phyloP scores from a whole-genome alignment of 495 filamentous ascomycete species.

The Cudoniella acicularis region DNA sequence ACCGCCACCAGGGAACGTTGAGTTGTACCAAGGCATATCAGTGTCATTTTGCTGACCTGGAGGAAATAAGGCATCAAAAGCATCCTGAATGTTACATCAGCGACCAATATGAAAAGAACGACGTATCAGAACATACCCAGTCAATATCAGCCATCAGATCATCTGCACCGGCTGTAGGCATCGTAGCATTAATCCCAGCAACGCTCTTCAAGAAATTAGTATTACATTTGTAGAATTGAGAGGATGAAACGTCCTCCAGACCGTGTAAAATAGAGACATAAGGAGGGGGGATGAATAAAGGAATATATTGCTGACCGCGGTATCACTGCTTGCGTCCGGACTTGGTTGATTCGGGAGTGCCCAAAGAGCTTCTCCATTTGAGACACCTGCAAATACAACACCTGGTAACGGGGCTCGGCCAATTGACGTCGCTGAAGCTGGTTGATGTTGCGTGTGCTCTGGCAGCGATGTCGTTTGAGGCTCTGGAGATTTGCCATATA shows the following conservation, averaged over 20 bases:
- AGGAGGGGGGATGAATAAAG: no score
- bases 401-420: neutral
- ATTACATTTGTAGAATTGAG: no score
- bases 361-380: constrained; percentile 21
- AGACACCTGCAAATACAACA: constrained; percentile 10
- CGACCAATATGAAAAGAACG: neutral
- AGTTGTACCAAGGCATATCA: constrained; percentile 1
- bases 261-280: no score
- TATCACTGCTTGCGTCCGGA: constrained; percentile 22
- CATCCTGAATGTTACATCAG: constrained; percentile 16
- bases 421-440: neutral
- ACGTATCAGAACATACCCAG: constrained; percentile 21
- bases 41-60: constrained; percentile 16
- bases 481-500: constrained; percentile 3
- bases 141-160: constrained; percentile 28
- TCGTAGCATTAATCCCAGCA: neutral
- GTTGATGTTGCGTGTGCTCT: neutral
- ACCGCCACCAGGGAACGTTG: neutral
- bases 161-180: neutral
- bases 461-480: no score
- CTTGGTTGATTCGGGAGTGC: constrained; percentile 20
- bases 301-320: no score
- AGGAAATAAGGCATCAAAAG: constrained; percentile 27
- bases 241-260: no score
- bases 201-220: neutral